Conservation (phyloP, 2,329 filamentous ascomycete genomes). For the Meredithiella fracta region DNA sequence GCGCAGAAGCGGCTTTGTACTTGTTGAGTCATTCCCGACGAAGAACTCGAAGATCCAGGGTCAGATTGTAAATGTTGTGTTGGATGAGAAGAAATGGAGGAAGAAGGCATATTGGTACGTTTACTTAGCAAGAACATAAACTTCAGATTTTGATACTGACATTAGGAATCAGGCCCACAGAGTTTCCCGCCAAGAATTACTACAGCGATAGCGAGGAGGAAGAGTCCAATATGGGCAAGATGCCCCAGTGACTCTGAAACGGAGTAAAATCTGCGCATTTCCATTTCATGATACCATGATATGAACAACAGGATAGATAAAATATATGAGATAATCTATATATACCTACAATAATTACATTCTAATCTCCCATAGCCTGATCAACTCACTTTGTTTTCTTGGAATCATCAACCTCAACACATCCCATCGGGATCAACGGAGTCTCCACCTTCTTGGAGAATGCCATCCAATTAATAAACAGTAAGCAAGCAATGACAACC, state of each 20-base stretch:
- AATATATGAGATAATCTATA: conserved; percentile 13
- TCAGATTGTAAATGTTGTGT: conserved; percentile 83
- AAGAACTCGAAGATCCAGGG: conserved; percentile 65
- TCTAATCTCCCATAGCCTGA: neutral
- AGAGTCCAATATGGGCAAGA: conserved; percentile 64
- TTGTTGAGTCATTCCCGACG: conserved; percentile 52
- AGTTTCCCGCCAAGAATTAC: conserved; percentile 45
- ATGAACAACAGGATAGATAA: conserved; percentile 6
- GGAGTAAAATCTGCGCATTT: conserved; percentile 25
- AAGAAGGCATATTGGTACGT: conserved; percentile 72
- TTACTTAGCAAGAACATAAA: neutral
- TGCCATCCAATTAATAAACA: conserved; percentile 31
- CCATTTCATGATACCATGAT: conserved; percentile 18
- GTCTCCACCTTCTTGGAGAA: conserved; percentile 11
- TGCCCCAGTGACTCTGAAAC: conserved; percentile 74
- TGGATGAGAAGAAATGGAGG: conserved; percentile 82
- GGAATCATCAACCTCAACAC: conserved; percentile 16
- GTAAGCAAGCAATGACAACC: conserved; percentile 54
- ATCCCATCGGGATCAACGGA: conserved; percentile 14
- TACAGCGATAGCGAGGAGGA: conserved; percentile 36
- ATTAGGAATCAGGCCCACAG: conserved; percentile 34
- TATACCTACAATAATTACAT: neutral
- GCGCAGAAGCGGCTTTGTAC: conserved; percentile 70
- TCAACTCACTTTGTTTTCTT: conserved; percentile 20
- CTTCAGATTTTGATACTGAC: neutral